Percentiles rank a stretch among this genome's conserved stretches.
phyloP scores from a whole-genome alignment of 2,329 filamentous ascomycete species.

The Colletotrichum somersetense region DNA sequence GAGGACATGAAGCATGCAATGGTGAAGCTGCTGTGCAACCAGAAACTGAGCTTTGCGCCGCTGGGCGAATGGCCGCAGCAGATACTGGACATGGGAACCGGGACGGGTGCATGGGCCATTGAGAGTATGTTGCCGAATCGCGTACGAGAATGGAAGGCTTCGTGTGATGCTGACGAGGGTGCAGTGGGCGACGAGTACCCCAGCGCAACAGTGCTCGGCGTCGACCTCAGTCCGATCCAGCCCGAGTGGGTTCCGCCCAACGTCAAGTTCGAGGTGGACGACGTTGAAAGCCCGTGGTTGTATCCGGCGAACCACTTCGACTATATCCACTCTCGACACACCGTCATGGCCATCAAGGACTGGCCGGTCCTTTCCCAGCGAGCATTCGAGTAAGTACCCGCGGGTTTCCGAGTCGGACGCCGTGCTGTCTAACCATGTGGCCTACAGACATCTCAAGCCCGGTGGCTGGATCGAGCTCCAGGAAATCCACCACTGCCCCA shows the following conservation, averaged over 20 bases:
- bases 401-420: background rate
- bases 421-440: background rate
- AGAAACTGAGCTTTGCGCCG: constrained; percentile 65
- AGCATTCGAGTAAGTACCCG: constrained; percentile 57
- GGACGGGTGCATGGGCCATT: constrained; percentile 71
- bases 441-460: constrained; percentile 61
- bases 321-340: constrained; percentile 71
- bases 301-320: constrained; percentile 68
- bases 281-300: constrained; percentile 69
- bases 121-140: constrained; percentile 55
- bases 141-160: constrained; percentile 21
- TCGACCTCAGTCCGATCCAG: constrained; percentile 71
- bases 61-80: constrained; percentile 61
- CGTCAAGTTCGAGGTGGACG: constrained; percentile 68
- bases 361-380: constrained; percentile 64
- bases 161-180: constrained; percentile 19
- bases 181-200: constrained; percentile 55
- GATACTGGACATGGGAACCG: constrained; percentile 69
- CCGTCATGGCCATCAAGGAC: constrained; percentile 67
- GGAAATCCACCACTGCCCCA: constrained; percentile 64
- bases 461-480: constrained; percentile 69
- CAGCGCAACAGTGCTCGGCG: constrained; percentile 55
- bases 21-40: constrained; percentile 61
- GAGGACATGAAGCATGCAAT: constrained; percentile 70
- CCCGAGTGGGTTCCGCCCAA: constrained; percentile 68